Conservation (phyloP, 768 basidiomycete species). For the Wakefieldia striispora region DNA sequence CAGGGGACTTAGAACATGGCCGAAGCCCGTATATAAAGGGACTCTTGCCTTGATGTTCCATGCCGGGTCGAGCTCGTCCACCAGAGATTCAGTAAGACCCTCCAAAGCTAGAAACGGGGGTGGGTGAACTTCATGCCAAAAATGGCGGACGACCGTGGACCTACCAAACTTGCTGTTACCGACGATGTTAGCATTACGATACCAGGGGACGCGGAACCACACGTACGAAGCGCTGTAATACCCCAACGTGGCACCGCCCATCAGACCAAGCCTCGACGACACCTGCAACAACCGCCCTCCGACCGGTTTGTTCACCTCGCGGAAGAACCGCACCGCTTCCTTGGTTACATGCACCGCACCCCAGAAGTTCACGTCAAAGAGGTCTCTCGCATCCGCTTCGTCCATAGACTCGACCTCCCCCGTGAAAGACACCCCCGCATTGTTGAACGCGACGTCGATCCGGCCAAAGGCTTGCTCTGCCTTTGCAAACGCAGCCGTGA, state of each 20-base stretch:
- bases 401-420: slow-evolving; percentile 37
- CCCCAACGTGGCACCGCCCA: slow-evolving; percentile 29
- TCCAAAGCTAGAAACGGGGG: slow-evolving; percentile 5
- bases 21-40: too few species aligned
- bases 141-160: too few species aligned
- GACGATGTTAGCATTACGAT: neutral
- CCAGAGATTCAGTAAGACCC: slow-evolving; percentile 14
- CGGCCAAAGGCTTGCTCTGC: slow-evolving; percentile 30
- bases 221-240: slow-evolving; percentile 31
- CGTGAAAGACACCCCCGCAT: slow-evolving; percentile 28
- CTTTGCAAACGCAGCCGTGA: slow-evolving; percentile 27
- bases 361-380: slow-evolving; percentile 40
- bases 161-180: slow-evolving; percentile 17
- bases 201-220: too few species aligned
- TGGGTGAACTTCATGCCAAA: slow-evolving; percentile 1
- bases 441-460: slow-evolving; percentile 39
- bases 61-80: slow-evolving; percentile 8
- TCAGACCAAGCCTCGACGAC: slow-evolving; percentile 35
- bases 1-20: too few species aligned
- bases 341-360: slow-evolving; percentile 30
- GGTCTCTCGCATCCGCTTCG: slow-evolving; percentile 29
- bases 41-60: slow-evolving; percentile 19
- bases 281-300: slow-evolving; percentile 40
- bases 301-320: slow-evolving; percentile 36
- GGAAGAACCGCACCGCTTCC: slow-evolving; percentile 35